Conservation (phyloP, 176 grass and related monocot species). For the Puya raimondii region DNA sequence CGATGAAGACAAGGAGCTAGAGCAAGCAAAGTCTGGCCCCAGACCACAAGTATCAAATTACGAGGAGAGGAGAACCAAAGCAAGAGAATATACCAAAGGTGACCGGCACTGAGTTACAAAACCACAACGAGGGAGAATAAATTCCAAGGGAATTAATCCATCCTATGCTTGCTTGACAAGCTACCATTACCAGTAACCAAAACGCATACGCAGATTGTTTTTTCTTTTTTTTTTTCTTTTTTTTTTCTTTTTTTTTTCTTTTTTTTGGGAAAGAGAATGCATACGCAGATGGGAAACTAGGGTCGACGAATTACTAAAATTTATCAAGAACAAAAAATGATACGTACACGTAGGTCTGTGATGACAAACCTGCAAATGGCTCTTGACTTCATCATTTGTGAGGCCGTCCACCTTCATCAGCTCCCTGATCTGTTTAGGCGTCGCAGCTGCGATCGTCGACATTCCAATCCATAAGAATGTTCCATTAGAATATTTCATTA, state of each 20-base stretch:
- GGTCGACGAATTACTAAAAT: not conserved
- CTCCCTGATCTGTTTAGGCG: conserved; percentile 59
- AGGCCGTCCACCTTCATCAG: conserved; percentile 26
- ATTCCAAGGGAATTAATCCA: not conserved
- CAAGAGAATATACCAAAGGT: conserved; percentile 1
- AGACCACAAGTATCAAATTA: not conserved
- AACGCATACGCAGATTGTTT: no score
- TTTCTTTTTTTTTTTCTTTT: no score
- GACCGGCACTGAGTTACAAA: not conserved
- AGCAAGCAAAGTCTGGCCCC: not conserved
- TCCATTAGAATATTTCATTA: not conserved
- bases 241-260: no score
- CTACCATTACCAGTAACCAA: no score
- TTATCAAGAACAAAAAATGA: not conserved
- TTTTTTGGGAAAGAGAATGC: no score
- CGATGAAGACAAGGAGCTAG: not conserved
- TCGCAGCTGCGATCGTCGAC: conserved; percentile 43
- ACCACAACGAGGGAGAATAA: not conserved
- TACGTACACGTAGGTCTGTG: not conserved
- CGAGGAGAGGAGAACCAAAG: not conserved
- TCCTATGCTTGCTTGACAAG: not conserved
- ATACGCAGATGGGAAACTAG: not conserved
- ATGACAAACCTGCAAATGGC: conserved; percentile 19
- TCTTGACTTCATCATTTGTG: conserved; percentile 29
- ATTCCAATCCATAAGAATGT: not conserved